phyloP scores from a whole-genome alignment of 148 eudicot species.

The Polygonum aviculare region DNA sequence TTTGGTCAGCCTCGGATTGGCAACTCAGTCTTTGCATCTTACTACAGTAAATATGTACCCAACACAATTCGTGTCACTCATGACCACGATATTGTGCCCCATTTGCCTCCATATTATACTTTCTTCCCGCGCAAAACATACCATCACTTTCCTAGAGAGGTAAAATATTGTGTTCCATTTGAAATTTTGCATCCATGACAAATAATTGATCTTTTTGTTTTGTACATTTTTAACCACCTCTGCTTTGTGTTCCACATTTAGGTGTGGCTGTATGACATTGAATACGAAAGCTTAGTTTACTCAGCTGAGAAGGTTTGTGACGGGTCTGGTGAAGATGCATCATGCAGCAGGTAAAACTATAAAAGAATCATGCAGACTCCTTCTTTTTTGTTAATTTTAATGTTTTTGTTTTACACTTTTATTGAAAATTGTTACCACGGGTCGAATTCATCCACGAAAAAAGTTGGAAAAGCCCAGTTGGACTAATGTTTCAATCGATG shows the following conservation, averaged over 20 bases:
- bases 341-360: conserved; percentile 67
- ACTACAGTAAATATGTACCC: conserved; percentile 52
- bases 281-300: conserved; percentile 51
- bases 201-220: neutral
- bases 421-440: neutral
- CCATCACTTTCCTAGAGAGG: conserved; percentile 95
- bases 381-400: neutral
- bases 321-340: conserved; percentile 85
- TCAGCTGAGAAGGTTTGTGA: conserved; percentile 75
- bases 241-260: conserved; percentile 22
- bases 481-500: neutral
- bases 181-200: neutral
- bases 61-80: conserved; percentile 73
- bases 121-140: conserved; percentile 72
- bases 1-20: conserved; percentile 98
- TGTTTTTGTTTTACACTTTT: neutral
- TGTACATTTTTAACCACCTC: neutral
- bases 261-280: conserved; percentile 79
- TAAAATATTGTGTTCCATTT: conserved; percentile 13
- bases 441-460: no score
- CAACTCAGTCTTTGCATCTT: conserved; percentile 75
- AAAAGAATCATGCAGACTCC: neutral
- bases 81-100: conserved; percentile 89
- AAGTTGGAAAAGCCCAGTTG: neutral
- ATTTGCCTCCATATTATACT: conserved; percentile 83